These are phyloP conservation scores for Vairimorpha necatrix DNA, from an alignment of 371 early-diverging fungal species.

Conservation along the genomic window DNA sequence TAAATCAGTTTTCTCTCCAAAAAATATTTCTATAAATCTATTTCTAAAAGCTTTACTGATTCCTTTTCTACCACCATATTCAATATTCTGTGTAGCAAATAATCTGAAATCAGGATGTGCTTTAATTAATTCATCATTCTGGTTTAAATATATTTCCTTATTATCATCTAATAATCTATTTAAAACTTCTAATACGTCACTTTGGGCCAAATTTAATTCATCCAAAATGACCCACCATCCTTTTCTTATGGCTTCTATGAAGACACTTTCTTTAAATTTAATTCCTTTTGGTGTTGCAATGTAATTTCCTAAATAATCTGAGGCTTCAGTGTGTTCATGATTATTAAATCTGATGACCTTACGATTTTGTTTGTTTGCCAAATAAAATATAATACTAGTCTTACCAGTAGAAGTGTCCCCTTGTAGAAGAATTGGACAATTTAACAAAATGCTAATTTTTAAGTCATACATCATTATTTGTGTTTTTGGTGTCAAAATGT, in stretches of 20 bases:
- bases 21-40: constrained; percentile 76
- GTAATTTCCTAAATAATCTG: constrained; percentile 93
- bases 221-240: constrained; percentile 99
- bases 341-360: constrained; percentile 96
- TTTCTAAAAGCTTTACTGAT: constrained; percentile 97
- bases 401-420: constrained; percentile 99
- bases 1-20: constrained; percentile 39
- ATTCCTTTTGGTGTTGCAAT: constrained; percentile 65
- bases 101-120: constrained; percentile 94
- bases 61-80: constrained; percentile 94
- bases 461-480: constrained; percentile 75
- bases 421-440: constrained; percentile 92
- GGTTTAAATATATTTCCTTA: constrained; percentile 87
- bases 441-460: constrained; percentile 79
- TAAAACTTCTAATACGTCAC: constrained; percentile 95
- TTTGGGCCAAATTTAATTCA: constrained; percentile 96
- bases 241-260: constrained; percentile 84
- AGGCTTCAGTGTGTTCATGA: constrained; percentile 96
- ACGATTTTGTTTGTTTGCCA: constrained; percentile 84
- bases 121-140: constrained; percentile 83
- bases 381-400: constrained; percentile 90
- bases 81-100: constrained; percentile 98
- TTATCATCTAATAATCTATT: constrained; percentile 98
- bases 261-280: constrained; percentile 85
- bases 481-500: constrained; percentile 81